phyloP scores from a whole-genome alignment of 2,329 filamentous ascomycete genomes.

The Xylariaceae sp. region DNA sequence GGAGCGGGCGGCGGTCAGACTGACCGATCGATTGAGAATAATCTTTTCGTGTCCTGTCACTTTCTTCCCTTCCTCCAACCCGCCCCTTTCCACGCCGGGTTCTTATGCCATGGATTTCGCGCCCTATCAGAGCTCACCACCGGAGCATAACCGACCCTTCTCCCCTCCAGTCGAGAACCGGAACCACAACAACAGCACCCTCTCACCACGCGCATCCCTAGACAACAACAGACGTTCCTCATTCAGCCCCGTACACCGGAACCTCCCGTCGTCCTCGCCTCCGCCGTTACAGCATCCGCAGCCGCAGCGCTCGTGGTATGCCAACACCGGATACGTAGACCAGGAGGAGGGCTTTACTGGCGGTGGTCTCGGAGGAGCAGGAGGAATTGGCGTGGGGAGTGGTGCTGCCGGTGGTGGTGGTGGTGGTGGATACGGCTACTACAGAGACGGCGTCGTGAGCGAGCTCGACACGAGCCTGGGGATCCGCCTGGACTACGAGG shows the following conservation, averaged over 20 bases:
- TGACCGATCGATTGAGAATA: background rate
- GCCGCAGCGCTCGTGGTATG: constrained; percentile 54
- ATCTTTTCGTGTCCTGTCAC: background rate
- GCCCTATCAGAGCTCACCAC: constrained; percentile 89
- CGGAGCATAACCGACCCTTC: constrained; percentile 74
- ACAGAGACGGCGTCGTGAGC: constrained; percentile 30
- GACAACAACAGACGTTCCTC: constrained; percentile 42
- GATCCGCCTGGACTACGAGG: constrained; percentile 82
- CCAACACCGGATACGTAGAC: background rate
- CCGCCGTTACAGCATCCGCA: constrained; percentile 49
- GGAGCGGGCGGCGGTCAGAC: too few relatives aligned
- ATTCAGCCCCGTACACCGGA: constrained; percentile 39
- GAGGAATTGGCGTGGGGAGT: too few relatives aligned
- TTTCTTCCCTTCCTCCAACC: background rate
- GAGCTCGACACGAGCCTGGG: constrained; percentile 88
- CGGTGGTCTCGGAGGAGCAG: constrained; percentile 18
- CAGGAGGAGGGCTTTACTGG: constrained; percentile 22
- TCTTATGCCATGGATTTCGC: constrained; percentile 74
- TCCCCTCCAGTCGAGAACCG: constrained; percentile 55
- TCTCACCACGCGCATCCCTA: constrained; percentile 53
- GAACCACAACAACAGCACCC: constrained; percentile 29
- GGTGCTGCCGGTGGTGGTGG: constrained; percentile 11
- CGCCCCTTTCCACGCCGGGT: too few relatives aligned
- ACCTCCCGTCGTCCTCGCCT: constrained; percentile 40
- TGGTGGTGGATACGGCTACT: constrained; percentile 25